Evolutionary conservation across 495 filamentous ascomycete species (phyloP).

Genomic region (Hyaloscypha bicolor): DNA sequence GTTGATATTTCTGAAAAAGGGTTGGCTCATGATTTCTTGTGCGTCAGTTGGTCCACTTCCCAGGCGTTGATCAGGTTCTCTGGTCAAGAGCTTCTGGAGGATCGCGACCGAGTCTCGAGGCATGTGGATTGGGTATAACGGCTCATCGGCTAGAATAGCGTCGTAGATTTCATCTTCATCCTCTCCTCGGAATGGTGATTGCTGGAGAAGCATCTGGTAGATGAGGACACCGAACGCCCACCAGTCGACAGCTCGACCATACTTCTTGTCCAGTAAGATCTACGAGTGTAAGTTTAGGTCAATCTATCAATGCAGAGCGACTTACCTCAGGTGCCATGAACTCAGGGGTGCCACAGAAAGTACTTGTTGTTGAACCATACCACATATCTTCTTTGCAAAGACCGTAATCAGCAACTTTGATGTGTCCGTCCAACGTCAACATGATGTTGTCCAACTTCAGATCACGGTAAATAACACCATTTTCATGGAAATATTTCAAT

Average conservation of each 20-base stretch:
- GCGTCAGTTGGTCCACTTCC: slow-evolving; percentile 96
- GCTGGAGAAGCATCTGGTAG: slow-evolving; percentile 99
- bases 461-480: slow-evolving; percentile 99
- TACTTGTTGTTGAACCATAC: slow-evolving; percentile 95
- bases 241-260: slow-evolving; percentile 98
- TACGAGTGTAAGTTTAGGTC: slow-evolving; percentile 40
- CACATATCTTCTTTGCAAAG: slow-evolving; percentile 99
- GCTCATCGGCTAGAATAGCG: slow-evolving; percentile 96
- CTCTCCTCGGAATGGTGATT: slow-evolving; percentile 98
- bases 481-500: slow-evolving; percentile 99
- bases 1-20: slow-evolving; percentile 96
- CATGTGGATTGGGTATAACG: slow-evolving; percentile 99
- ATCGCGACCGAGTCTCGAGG: slow-evolving; percentile 97
- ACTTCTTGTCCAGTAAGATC: slow-evolving; percentile 98
- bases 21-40: slow-evolving; percentile 98
- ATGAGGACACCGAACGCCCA: slow-evolving; percentile 99
- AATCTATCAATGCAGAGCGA: slow-evolving; percentile 1
- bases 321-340: slow-evolving; percentile 98
- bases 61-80: slow-evolving; percentile 90
- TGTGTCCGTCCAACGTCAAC: slow-evolving; percentile 92
- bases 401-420: slow-evolving; percentile 98
- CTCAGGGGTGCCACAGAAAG: slow-evolving; percentile 98
- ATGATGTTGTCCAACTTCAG: slow-evolving; percentile 99
- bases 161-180: slow-evolving; percentile 99
- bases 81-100: slow-evolving; percentile 93